Percentiles rank a stretch among this genome's conserved stretches.
Conservation (phyloP, 1,139 yeast species). For the Eremothecium sinecaudum region DNA sequence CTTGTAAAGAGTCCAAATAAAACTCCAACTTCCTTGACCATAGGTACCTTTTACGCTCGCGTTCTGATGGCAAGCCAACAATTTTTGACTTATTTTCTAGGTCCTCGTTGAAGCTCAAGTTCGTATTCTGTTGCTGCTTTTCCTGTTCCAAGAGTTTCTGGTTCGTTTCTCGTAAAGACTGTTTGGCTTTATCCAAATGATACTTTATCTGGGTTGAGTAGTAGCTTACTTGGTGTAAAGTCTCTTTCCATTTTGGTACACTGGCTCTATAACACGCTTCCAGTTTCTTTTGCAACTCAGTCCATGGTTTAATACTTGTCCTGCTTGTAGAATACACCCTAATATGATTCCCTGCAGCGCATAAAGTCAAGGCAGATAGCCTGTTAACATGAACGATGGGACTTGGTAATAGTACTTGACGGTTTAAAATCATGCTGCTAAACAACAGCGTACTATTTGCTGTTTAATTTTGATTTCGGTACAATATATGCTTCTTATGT, state of each 20-base stretch:
- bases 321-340: no score
- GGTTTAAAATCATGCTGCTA: no score
- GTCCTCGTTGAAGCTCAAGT: constrained; percentile 30
- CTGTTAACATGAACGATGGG: no score
- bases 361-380: no score
- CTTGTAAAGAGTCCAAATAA: constrained; percentile 56
- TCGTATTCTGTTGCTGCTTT: constrained; percentile 23
- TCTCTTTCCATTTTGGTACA: constrained; percentile 9
- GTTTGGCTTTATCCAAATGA: constrained; percentile 29
- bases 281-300: constrained; percentile 6
- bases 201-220: constrained; percentile 12
- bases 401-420: no score
- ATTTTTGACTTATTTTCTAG: constrained; percentile 24
- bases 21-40: constrained; percentile 48
- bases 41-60: constrained; percentile 35
- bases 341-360: no score
- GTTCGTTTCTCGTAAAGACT: constrained; percentile 32
- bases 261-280: constrained; percentile 14
- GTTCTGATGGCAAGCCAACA: constrained; percentile 36
- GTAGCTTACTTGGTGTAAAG: constrained; percentile 9
- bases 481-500: no score
- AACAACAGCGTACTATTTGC: no score
- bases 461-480: no score
- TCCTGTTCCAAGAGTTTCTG: constrained; percentile 31
- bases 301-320: constrained; percentile 1